Base-by-base conservation (phyloP, 257 asterid genomes). In the Plantago elongata region DNA sequence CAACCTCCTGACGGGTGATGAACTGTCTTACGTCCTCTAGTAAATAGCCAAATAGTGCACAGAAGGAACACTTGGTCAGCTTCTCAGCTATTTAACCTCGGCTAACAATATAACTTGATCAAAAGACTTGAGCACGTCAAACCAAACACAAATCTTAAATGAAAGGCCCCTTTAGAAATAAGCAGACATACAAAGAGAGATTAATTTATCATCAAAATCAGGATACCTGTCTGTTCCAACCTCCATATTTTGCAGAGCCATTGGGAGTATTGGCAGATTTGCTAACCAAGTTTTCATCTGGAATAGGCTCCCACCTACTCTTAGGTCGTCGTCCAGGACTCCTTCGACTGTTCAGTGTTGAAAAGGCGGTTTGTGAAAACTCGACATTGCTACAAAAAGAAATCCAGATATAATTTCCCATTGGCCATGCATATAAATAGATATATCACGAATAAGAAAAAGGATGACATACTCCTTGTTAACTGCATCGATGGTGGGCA, bases 221-320 rank as follows among this genome's bases (percentile, higher is more conserved):
- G 47, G 11, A 61, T 77, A 89, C 97, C 99, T 82, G 94, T 60
- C 81, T 87, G 69, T 79, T 83, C 99, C 96, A 90, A 74, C 71
- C 78, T 77, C 85, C 80, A 77, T 80, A 87, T 64, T 75, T 84
- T 18, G 74, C 67, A 72, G 86, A 68, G 67, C 72, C 81, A 56
- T 58, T 62, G 62, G 82, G 60, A 74, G 68, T 62, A 71, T 71
- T 42, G 43, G 81, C 69, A 61, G 88, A 67, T 70, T 77, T 84
- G 45, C 78, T 87, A 64, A 73, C 72, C 66, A 70, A 61, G 69
- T 78, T 84, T 69, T 79, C 96, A 72, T 90, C 95, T 67, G 73
- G 65, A 60, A 87, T 43, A 57, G 99, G 99, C 75, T 85, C 99
- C 99, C 99, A 93, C 83, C 99, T 78, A 71, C 99, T 93, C 86